phyloP scores from a whole-genome alignment of 2,329 filamentous ascomycete genomes.

The Raffaelea arxii region DNA sequence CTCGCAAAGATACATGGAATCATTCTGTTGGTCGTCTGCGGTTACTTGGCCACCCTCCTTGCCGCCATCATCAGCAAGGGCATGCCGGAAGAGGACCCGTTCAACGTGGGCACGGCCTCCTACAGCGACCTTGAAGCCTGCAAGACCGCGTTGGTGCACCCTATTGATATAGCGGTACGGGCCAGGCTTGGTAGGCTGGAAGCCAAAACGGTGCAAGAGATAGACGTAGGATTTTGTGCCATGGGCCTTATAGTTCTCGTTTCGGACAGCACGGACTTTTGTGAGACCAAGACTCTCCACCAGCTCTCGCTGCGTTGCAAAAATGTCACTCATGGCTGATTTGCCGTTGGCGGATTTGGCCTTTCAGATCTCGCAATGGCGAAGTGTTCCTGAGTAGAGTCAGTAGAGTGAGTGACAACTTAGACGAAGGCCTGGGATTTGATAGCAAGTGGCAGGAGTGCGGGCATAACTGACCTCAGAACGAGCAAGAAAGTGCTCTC shows the following conservation, averaged over 20 bases:
- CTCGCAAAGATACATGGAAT: conserved; percentile 53
- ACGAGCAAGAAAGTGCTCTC: too few relatives aligned
- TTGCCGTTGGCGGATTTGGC: background rate
- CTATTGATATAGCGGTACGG: conserved; percentile 46
- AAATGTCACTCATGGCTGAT: conserved; percentile 23
- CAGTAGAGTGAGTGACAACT: too few relatives aligned
- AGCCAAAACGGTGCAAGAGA: conserved; percentile 45
- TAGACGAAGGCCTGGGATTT: too few relatives aligned
- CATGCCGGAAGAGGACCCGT: conserved; percentile 34
- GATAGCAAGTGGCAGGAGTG: too few relatives aligned
- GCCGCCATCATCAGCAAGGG: background rate
- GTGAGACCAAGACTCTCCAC: conserved; percentile 25
- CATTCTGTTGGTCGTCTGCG: conserved; percentile 58
- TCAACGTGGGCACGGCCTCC: conserved; percentile 38
- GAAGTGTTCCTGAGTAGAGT: too few relatives aligned
- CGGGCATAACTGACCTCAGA: too few relatives aligned
- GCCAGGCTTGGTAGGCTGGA: conserved; percentile 29
- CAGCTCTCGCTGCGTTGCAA: conserved; percentile 23
- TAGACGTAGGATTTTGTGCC: conserved; percentile 56
- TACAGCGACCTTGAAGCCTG: conserved; percentile 25
- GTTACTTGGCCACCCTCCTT: conserved; percentile 36
- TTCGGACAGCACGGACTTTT: conserved; percentile 43
- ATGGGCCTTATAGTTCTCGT: conserved; percentile 47
- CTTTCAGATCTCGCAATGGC: too few relatives aligned
- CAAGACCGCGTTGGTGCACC: conserved; percentile 36